Evolutionary conservation across 192 early-diverging fungal species (phyloP), one percentile per base, ranked within the genome.

Genomic region (Linnemannia zychae): DNA sequence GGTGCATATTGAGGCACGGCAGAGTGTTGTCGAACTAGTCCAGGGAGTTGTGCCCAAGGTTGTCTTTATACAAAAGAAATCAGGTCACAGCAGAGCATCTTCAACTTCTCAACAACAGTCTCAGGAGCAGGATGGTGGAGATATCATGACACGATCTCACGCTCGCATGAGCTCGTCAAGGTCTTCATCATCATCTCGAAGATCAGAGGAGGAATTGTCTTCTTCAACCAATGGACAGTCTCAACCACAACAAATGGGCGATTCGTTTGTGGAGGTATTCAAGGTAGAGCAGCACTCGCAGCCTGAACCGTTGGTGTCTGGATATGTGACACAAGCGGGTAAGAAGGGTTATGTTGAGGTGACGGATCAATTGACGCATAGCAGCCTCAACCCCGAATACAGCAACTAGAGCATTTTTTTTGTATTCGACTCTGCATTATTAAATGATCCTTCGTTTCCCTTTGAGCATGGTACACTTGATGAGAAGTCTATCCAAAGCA

Each of bases 1-100:
- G 46, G 80, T 94, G 18, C 95, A 96, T 84, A 84, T 95, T 47
- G 95, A 96, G 76, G 90, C 90, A 57, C 86, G 75, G 33, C 76
- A 72, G 63, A 76, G 67, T 38, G 80, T 76, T 15, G 70, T 88
- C 11, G 88, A 88, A 38, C 67, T 88, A 73, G 82, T 88, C 1
- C 79, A 85, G n/a, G 88, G 88, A 4, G 83, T 88, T 48, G 80
- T 88, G 16, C 83, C 79, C 33, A 78, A 60, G 46, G 83, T 88
- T 2, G 69, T 88, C 22, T 85, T 85, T 78, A 49, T 85, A 13
- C 83, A 85, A 60, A 85, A 85, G 77, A 71, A 71, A 24, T 44
- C 78, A 50, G 74, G 77, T 0, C 77, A 76, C 37, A 85, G 83
- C 47, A 34, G 83, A 16, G 40, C 76, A 13, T 75, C 77, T 0